phyloP scores from a whole-genome alignment of 768 basidiomycete species.

The Asterophora parasitica region DNA sequence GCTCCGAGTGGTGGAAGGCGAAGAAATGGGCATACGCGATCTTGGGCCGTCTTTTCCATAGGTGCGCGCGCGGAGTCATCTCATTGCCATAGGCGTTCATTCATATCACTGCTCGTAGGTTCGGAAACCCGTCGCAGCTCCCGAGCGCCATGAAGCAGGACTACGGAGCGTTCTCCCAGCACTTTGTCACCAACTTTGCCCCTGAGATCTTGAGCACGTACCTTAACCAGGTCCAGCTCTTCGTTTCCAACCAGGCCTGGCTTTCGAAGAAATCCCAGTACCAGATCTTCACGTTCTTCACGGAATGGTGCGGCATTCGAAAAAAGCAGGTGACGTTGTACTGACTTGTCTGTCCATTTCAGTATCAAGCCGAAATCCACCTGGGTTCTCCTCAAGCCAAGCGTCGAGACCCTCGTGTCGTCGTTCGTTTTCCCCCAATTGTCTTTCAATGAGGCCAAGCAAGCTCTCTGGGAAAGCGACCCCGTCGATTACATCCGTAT shows the following conservation, averaged over 20 bases:
- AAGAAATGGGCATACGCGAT: slow-evolving; percentile 93
- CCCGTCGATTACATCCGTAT: slow-evolving; percentile 79
- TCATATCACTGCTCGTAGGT: slow-evolving; percentile 36
- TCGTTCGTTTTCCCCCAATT: slow-evolving; percentile 84
- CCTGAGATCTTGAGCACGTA: slow-evolving; percentile 86
- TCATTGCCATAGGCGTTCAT: too few relatives aligned
- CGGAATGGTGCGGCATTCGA: slow-evolving; percentile 63
- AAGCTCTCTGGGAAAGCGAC: slow-evolving; percentile 74
- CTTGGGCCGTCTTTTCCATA: slow-evolving; percentile 74
- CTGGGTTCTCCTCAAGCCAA: slow-evolving; percentile 83
- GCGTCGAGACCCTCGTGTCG: slow-evolving; percentile 72
- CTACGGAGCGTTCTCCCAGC: slow-evolving; percentile 67
- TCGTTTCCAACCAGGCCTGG: slow-evolving; percentile 71
- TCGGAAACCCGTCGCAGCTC: slow-evolving; percentile 84
- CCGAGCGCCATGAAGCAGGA: slow-evolving; percentile 65
- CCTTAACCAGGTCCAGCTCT: slow-evolving; percentile 65
- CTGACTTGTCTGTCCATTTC: slow-evolving; percentile 5
- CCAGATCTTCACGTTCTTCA: slow-evolving; percentile 80
- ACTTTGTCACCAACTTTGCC: slow-evolving; percentile 74
- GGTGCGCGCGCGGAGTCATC: too few relatives aligned
- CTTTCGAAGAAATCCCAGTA: slow-evolving; percentile 80
- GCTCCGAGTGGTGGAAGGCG: slow-evolving; percentile 83
- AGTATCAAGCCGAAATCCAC: slow-evolving; percentile 94
- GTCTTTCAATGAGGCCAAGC: slow-evolving; percentile 64
- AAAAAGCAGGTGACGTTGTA: too few relatives aligned